These are phyloP conservation scores for Colletotrichum gigasporum DNA, from an alignment of 2,329 filamentous ascomycete genomes.

Conservation along the genomic window DNA sequence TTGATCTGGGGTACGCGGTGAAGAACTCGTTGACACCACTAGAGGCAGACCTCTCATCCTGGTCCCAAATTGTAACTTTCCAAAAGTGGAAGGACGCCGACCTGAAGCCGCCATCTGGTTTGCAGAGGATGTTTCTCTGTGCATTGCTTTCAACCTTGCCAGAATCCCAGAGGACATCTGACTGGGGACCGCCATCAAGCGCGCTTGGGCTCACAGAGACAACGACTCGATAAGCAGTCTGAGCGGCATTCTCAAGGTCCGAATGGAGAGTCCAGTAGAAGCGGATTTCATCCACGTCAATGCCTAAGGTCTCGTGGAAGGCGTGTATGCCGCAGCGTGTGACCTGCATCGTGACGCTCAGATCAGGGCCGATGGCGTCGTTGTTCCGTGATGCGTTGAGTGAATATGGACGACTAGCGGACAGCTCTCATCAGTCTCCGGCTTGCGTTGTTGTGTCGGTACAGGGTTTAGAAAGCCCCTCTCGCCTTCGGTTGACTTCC, in stretches of 20 bases:
- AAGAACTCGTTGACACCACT: conserved; percentile 46
- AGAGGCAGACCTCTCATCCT: conserved; percentile 37
- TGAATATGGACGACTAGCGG: not conserved
- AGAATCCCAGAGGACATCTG: conserved; percentile 32
- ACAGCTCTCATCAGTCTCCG: too few species aligned
- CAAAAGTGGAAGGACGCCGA: conserved; percentile 47
- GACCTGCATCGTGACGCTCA: conserved; percentile 39
- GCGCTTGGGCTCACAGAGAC: not conserved
- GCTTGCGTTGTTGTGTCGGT: too few species aligned
- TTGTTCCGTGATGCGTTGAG: not conserved
- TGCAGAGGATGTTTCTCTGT: conserved; percentile 37
- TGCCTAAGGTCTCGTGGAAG: conserved; percentile 48
- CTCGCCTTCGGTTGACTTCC: too few species aligned
- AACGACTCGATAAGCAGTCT: conserved; percentile 42
- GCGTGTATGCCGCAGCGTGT: conserved; percentile 47
- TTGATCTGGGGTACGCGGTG: conserved; percentile 47
- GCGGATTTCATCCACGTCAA: conserved; percentile 47
- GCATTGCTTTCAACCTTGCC: conserved; percentile 32
- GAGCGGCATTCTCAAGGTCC: conserved; percentile 39
- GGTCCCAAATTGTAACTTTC: conserved; percentile 48
- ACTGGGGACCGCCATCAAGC: not conserved
- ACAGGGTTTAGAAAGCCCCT: too few species aligned
- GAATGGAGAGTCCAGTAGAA: conserved; percentile 45
- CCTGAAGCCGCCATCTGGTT: conserved; percentile 42
- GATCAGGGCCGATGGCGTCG: not conserved